Evolutionary conservation across 73 alveolate species (phyloP).

Genomic region (Tetrahymena elliotti): DNA sequence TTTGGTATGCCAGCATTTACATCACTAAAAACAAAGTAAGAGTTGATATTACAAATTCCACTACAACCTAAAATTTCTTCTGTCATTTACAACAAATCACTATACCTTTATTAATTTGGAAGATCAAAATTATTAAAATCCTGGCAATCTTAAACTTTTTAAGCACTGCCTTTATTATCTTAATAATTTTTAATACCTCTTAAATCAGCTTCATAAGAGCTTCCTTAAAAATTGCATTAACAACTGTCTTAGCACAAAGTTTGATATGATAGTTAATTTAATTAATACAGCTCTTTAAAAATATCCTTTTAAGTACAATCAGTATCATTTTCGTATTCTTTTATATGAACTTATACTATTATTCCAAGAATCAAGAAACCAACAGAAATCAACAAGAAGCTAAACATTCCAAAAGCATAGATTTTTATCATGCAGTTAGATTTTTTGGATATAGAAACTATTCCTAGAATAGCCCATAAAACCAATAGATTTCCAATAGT

Average conservation of each 20-base stretch:
- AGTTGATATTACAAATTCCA: not conserved
- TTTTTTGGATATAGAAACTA: not conserved
- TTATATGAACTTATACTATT: not conserved
- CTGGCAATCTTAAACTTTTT: not conserved
- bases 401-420: not conserved
- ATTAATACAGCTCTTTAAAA: not conserved
- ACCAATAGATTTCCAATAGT: not conserved
- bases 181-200: not conserved
- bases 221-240: not conserved
- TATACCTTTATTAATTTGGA: not conserved
- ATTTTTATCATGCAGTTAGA: not conserved
- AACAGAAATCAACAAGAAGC: not conserved
- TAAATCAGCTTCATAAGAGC: not conserved
- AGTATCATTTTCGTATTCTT: not conserved
- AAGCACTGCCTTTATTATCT: not conserved
- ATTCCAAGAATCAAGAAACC: not conserved
- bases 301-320: not conserved
- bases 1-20: not conserved
- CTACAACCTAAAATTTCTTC: not conserved
- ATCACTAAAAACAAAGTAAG: not conserved
- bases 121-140: too few species aligned
- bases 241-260: not conserved
- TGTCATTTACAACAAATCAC: not conserved
- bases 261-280: not conserved
- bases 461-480: not conserved